Percentiles rank a stretch among this genome's conserved stretches.
phyloP scores from a whole-genome alignment of 495 filamentous ascomycete species.

The Neurospora pannonica region DNA sequence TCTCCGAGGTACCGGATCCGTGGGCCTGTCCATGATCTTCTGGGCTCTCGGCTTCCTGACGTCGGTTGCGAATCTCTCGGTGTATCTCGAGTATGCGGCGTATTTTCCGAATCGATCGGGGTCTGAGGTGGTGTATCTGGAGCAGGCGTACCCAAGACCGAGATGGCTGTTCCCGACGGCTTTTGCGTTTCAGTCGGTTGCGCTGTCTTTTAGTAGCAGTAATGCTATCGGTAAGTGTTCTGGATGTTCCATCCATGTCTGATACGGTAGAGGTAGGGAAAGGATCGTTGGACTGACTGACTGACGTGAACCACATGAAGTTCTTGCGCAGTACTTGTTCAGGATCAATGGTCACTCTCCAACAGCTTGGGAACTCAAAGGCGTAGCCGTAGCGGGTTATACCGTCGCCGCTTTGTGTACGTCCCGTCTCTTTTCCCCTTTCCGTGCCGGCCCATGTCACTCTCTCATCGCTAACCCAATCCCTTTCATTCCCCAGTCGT shows the following conservation, averaged over 20 bases:
- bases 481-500: conserved; percentile 25
- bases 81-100: conserved; percentile 52
- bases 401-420: conserved; percentile 42
- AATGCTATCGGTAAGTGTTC: conserved; percentile 45
- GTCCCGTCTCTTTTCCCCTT: not conserved
- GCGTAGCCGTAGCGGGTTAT: conserved; percentile 51
- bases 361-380: conserved; percentile 51
- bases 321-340: conserved; percentile 47
- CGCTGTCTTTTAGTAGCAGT: conserved; percentile 53
- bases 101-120: conserved; percentile 59
- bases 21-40: conserved; percentile 51
- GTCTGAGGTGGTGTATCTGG: conserved; percentile 55
- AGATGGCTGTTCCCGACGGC: conserved; percentile 51
- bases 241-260: not conserved
- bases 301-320: not conserved
- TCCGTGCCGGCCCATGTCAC: not conserved
- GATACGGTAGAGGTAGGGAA: not conserved
- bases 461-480: not conserved
- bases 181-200: conserved; percentile 49
- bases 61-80: conserved; percentile 36
- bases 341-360: conserved; percentile 35
- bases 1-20: conserved; percentile 45
- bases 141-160: conserved; percentile 55
- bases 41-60: conserved; percentile 52
- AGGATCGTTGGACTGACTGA: no score